Conservation (phyloP, 306 rosid species). For the Sechiopsis laciniata region DNA sequence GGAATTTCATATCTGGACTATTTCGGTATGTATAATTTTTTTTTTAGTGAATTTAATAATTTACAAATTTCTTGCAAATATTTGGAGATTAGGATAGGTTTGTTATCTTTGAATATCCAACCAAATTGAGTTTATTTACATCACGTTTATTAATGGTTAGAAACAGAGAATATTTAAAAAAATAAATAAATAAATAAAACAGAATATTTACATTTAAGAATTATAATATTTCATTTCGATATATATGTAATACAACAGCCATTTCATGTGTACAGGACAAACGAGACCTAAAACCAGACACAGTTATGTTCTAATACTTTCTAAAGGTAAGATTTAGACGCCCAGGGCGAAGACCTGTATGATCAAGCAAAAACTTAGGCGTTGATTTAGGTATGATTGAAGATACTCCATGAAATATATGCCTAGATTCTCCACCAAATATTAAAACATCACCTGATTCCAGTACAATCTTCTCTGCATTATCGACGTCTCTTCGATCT, state of each 20-base stretch:
- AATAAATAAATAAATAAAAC: too few relatives aligned
- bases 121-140: too few relatives aligned
- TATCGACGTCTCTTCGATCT: slow-evolving; percentile 36
- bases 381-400: slow-evolving; percentile 49
- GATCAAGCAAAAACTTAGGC: slow-evolving; percentile 35
- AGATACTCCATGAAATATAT: slow-evolving; percentile 59
- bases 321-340: slow-evolving; percentile 71
- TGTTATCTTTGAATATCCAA: too few relatives aligned
- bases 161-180: too few relatives aligned
- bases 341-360: slow-evolving; percentile 42
- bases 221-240: not conserved
- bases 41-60: too few relatives aligned
- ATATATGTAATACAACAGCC: not conserved
- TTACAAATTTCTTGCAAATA: too few relatives aligned
- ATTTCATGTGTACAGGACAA: not conserved
- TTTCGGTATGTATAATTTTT: too few relatives aligned
- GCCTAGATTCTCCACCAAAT: slow-evolving; percentile 64
- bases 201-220: not conserved
- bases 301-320: slow-evolving; percentile 23
- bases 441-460: slow-evolving; percentile 69
- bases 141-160: too few relatives aligned
- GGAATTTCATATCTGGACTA: too few relatives aligned
- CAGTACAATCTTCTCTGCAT: slow-evolving; percentile 41
- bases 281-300: not conserved
- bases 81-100: too few relatives aligned